phyloP scores from a whole-genome alignment of 2,329 filamentous ascomycete genomes.

The Orbilia blumenaviensis region DNA sequence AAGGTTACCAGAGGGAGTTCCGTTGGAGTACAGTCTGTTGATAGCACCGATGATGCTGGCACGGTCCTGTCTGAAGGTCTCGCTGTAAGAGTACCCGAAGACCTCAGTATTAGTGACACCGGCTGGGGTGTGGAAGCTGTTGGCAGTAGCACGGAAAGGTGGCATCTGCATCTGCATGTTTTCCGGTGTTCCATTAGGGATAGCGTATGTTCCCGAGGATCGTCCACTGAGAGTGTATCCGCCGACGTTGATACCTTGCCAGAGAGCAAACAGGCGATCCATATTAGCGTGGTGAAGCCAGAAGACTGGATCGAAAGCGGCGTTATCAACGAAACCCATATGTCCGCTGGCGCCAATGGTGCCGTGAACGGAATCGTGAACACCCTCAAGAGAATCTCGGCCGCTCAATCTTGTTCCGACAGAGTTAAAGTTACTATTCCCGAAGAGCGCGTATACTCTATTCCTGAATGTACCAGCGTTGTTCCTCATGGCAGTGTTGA shows the following conservation, averaged over 20 bases:
- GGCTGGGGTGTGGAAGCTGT: slow-evolving; percentile 52
- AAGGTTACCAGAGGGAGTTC: slow-evolving; percentile 54
- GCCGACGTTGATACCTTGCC: slow-evolving; percentile 75
- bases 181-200: slow-evolving; percentile 44
- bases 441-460: slow-evolving; percentile 74
- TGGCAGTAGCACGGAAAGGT: slow-evolving; percentile 54
- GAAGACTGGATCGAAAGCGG: slow-evolving; percentile 80
- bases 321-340: slow-evolving; percentile 72
- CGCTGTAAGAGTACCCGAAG: slow-evolving; percentile 80
- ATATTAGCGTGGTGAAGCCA: slow-evolving; percentile 79
- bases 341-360: slow-evolving; percentile 40
- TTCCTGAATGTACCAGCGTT: slow-evolving; percentile 59
- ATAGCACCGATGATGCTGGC: slow-evolving; percentile 66
- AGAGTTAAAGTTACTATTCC: slow-evolving; percentile 73
- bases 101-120: slow-evolving; percentile 62
- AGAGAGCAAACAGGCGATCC: slow-evolving; percentile 78
- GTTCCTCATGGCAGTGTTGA: slow-evolving; percentile 25
- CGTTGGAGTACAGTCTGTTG: slow-evolving; percentile 70
- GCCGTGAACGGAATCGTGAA: slow-evolving; percentile 51
- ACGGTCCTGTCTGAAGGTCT: slow-evolving; percentile 65
- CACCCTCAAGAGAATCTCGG: slow-evolving; percentile 40
- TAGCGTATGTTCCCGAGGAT: slow-evolving; percentile 26
- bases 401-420: slow-evolving; percentile 72
- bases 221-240: slow-evolving; percentile 10
- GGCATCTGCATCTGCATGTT: slow-evolving; percentile 55